Evolutionary conservation across 176 grass and related monocot genomes (phyloP), one percentile per base, ranked within the genome.

Genomic region (Carex pumila): DNA sequence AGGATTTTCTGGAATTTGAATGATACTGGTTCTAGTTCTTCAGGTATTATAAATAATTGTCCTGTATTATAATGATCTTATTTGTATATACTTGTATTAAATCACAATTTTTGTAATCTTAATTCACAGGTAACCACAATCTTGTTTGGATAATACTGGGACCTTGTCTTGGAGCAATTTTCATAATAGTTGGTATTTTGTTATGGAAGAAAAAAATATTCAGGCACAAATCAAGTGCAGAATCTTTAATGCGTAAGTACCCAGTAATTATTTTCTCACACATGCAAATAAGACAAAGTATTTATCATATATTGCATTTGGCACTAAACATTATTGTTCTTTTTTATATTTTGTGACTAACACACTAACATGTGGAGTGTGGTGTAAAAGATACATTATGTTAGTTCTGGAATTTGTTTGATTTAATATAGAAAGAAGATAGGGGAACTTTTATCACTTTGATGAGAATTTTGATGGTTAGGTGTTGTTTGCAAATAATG

Each of bases 131-230:
- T 79, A 87, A 77, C 29, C 69, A 73, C 62, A 85, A 62, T 0
- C 4, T 93, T 65, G 6, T 91, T 70, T 91, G 91, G 89, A 93
- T 97, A 87, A 36, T 91, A 56, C 17, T 97, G 81, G 89, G 94
- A 68, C 79, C 89, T 67, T 71, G 84, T 77, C 53, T 97, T 72
- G 89, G 88, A 80, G 91, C 39, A 81, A 32, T 90, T 81, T 13
- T 91, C 13, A 43, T 91, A 86, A 8, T 90, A 68, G 45, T 93
- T 82, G 77, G 71, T 55, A 80, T 97, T 85, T 37, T 97, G 22
- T 84, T 64, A 19, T 88, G 81, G 89, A 93, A 88, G 71, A 97
- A 82, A 79, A 88, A 65, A 87, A 71, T 55, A 49, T 4, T 87
- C 10, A 22, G 66, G 61, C 69, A 60, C 30, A 81, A 65, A 15